Base-by-base conservation (phyloP, 768 basidiomycete species). In the Boletus vermiculosoides region DNA sequence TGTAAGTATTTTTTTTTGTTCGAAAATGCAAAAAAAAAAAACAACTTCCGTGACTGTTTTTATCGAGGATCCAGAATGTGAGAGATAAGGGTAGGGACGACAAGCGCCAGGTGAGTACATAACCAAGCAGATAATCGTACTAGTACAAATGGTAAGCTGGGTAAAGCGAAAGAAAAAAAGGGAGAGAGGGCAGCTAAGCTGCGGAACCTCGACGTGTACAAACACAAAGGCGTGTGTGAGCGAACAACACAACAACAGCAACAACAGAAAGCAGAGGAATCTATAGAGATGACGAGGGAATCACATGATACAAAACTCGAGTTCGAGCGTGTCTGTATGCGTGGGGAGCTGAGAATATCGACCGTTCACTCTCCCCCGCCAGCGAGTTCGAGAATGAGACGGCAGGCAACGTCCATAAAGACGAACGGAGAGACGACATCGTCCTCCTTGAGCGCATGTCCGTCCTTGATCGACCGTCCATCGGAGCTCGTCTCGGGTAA, bases 321-420 rank as follows among this genome's bases (percentile, higher is more conserved):
- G 20, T 31, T 11, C 45, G 42, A 45, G 25, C 23, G 23, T 33
- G n/a, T 33, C 33, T 16, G 15, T 48, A 30, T 36, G n/a, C 23
- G 22, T 23, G n/a, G 5, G 20, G 16, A 28, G 12, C 3, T 11
- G 22, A 13, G 12, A 33, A 28, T 3, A 34, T 31, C 9, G 10
- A 8, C 30, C 3, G 45, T 30, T 67, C 52, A 79, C 37, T 79
- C 77, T 50, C 77, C 78, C 52, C 81, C 83, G 55, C 90, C 90
- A 25, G 95, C 96, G 62, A 98, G 80, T 77, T 98, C 94, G 47
- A 97, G 81, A 65, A 98, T 98, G 66, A 98, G 79, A 63, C 87
- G 78, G 71, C 94, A 97, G 6, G 97, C 93, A 31, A 95, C 86
- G 72, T 99, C 96, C 83, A 98, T 89, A 73, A 99, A 99, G 58